A percentile compares a stretch with the other conserved stretches of the same genome.
Conservation (phyloP, 331 rosid species). For the Malus hybrid region DNA sequence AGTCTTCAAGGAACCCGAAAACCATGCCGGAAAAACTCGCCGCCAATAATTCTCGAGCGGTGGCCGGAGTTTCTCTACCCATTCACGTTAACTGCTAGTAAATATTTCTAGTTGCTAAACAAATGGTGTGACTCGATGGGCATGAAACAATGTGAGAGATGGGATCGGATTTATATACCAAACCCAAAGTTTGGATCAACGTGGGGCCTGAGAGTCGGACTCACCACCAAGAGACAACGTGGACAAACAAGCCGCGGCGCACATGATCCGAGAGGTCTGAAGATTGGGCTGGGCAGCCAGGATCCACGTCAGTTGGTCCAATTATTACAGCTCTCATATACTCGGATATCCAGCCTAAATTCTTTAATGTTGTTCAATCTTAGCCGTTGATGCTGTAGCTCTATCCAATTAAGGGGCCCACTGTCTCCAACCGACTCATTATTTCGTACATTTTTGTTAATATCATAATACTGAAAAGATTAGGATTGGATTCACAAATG, state of each 20-base stretch:
- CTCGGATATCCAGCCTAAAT: constrained; percentile 25
- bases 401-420: constrained; percentile 35
- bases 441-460: neutral
- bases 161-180: neutral
- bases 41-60: neutral
- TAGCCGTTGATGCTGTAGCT: neutral
- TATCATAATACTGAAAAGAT: neutral
- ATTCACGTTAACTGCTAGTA: neutral
- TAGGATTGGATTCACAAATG: neutral
- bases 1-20: constrained; percentile 48
- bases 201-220: constrained; percentile 15
- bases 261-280: constrained; percentile 13
- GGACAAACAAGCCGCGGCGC: constrained; percentile 44
- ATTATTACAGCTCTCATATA: constrained; percentile 42
- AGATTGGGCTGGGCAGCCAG: constrained; percentile 36
- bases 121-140: neutral
- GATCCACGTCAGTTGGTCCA: constrained; percentile 70
- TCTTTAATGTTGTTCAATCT: constrained; percentile 17
- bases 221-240: neutral
- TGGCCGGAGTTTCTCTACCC: neutral
- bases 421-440: neutral
- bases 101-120: neutral
- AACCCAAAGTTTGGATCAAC: constrained; percentile 1
- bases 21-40: constrained; percentile 33
- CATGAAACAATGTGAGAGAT: constrained; percentile 1